A percentile compares a stretch with the other conserved stretches of the same genome.
Evolutionary conservation across 306 rosid species (phyloP).

Genomic region (Acacia crassicarpa): DNA sequence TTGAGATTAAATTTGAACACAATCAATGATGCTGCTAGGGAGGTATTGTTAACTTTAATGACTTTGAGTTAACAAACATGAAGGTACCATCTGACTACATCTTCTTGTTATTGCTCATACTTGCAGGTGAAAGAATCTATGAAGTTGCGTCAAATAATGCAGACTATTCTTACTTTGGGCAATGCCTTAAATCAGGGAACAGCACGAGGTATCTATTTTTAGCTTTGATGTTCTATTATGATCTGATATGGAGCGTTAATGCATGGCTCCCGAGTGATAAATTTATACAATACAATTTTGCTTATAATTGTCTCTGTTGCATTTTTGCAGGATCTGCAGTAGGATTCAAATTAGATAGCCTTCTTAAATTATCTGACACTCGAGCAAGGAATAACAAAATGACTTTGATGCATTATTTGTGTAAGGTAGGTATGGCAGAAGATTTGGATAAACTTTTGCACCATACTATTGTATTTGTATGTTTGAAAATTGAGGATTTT

Average conservation of each 20-base stretch:
- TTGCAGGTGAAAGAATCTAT: slow-evolving; percentile 90
- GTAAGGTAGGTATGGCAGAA: slow-evolving; percentile 66
- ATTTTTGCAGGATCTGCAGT: slow-evolving; percentile 86
- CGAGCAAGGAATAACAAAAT: slow-evolving; percentile 98
- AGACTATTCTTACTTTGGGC: slow-evolving; percentile 95
- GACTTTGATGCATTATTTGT: slow-evolving; percentile 99
- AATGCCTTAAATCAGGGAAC: slow-evolving; percentile 99
- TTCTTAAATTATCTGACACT: slow-evolving; percentile 94
- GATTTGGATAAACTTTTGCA: slow-evolving; percentile 17
- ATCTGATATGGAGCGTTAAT: slow-evolving; percentile 26
- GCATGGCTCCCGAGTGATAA: not conserved
- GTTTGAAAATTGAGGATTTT: slow-evolving; percentile 17
- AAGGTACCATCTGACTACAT: slow-evolving; percentile 21
- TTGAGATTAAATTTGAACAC: slow-evolving; percentile 68
- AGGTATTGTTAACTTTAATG: slow-evolving; percentile 54
- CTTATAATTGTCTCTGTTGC: slow-evolving; percentile 26
- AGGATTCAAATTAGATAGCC: slow-evolving; percentile 98
- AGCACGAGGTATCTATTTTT: slow-evolving; percentile 67
- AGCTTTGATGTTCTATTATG: slow-evolving; percentile 3
- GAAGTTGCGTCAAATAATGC: slow-evolving; percentile 96
- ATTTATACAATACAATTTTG: slow-evolving; percentile 22
- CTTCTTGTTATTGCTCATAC: slow-evolving; percentile 28
- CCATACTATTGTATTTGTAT: slow-evolving; percentile 17
- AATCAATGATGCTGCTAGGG: slow-evolving; percentile 81
- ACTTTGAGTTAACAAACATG: slow-evolving; percentile 27